Conservation (phyloP, 768 basidiomycete species). For the Candolleomyces eurysporus region DNA sequence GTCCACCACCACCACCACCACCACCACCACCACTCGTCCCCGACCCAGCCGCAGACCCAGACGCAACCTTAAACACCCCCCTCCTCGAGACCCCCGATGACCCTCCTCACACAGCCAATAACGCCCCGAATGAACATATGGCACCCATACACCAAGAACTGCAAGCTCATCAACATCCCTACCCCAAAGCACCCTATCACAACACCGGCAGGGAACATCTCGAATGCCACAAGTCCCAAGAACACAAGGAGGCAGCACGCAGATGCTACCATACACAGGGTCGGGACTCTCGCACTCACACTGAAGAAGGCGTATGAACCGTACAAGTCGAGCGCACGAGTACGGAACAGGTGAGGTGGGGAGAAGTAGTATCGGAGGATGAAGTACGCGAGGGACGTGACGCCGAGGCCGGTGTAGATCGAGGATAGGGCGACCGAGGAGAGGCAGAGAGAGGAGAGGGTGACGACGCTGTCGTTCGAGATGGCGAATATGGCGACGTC, state of each 20-base stretch:
- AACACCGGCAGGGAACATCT: conserved; percentile 62
- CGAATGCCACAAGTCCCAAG: conserved; percentile 58
- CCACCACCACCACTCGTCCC: not conserved
- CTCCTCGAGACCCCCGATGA: not conserved
- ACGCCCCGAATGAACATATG: conserved; percentile 32
- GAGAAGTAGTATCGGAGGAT: conserved; percentile 53
- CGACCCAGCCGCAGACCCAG: not conserved
- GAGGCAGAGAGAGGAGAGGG: conserved; percentile 43
- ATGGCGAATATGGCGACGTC: conserved; percentile 66
- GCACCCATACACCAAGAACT: conserved; percentile 62
- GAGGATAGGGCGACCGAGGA: conserved; percentile 57
- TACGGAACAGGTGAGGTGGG: conserved; percentile 23
- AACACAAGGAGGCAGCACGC: conserved; percentile 59
- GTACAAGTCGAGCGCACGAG: conserved; percentile 54
- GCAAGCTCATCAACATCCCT: conserved; percentile 58
- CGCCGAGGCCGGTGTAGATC: conserved; percentile 62
- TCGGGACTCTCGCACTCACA: conserved; percentile 62
- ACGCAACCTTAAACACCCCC: not conserved
- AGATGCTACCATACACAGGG: conserved; percentile 57
- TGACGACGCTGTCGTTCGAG: conserved; percentile 49
- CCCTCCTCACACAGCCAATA: conserved; percentile 17
- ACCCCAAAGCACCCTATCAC: conserved; percentile 55
- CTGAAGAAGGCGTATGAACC: conserved; percentile 67
- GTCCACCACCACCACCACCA: not conserved
- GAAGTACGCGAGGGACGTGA: conserved; percentile 65